Base-by-base conservation (phyloP, 2,329 filamentous ascomycete species). In the Aspergillus udagawae region DNA sequence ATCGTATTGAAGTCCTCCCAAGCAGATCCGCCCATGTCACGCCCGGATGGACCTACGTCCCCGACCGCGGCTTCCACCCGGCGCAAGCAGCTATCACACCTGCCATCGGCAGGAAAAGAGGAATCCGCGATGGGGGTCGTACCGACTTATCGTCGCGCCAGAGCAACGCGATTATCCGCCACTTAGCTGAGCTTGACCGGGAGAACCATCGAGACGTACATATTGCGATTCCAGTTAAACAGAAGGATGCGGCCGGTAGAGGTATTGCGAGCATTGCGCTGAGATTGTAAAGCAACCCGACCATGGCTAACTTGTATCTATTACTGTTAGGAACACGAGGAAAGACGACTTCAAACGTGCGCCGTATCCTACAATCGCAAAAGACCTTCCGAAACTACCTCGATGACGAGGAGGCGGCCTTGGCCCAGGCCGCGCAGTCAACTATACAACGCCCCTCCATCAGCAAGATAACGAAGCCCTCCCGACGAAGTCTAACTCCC, bases 31-130 rank as follows among this genome's bases (percentile, higher is more conserved):
- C 86, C 17, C 84, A 85, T 48, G 80, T 83, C 48, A 89, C 91
- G 1, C 92, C 93, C 1, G 93, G 93, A 68, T 97, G 92, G 89
- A 91, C 91, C 12, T 96, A 96, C 72, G 90, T 97, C 1, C 87
- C 92, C 29, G 91, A 96, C 70, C 86, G 83, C 17, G 70, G 82
- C 73, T 81, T 83, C 55, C 81, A 84, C 55, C 81, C 83, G 12
- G 80, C 84, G 9, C 81, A 82, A 79, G 61, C 75, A 73, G 59
- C 80, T 77, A 57, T 75, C 78, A 62, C 83, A 82, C 79, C 70
- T 71, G 77, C 73, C 68, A 78, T 71, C 58, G 76, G 74, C 49
- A 83, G 89, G 60, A 96, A 95, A 76, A 88, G 91, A 67, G 86
- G 85, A 29, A 83, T 84, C 21, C 83, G 89, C 61, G 83, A 82